Evolutionary conservation across 495 filamentous ascomycete genomes (phyloP).

Genomic region (Letharia columbiana): DNA sequence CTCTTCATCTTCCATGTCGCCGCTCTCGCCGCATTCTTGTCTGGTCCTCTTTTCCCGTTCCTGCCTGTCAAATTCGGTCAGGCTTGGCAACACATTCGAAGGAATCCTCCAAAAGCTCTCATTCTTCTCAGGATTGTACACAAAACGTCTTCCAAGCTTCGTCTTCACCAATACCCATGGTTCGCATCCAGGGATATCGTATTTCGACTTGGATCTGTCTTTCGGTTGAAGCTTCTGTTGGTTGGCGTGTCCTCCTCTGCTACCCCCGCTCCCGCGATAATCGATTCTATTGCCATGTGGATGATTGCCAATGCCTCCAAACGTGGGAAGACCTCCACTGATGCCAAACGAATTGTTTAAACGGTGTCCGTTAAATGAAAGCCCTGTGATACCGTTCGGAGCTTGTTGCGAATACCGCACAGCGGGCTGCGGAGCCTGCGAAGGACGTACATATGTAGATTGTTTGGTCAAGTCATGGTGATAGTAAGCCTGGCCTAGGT

Average conservation of each 20-base stretch:
- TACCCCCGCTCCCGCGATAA: conserved; percentile 31
- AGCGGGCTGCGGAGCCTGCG: conserved; percentile 30
- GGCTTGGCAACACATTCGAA: conserved; percentile 68
- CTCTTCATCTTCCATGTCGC: conserved; percentile 26
- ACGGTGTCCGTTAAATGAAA: conserved; percentile 33
- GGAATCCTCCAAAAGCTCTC: conserved; percentile 93
- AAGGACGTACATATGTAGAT: conserved; percentile 76
- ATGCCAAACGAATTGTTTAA: conserved; percentile 15
- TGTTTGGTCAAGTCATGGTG: conserved; percentile 79
- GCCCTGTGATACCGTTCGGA: conserved; percentile 21
- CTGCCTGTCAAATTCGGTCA: conserved; percentile 58
- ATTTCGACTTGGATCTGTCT: conserved; percentile 76
- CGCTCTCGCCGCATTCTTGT: conserved; percentile 32
- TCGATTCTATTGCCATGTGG: conserved; percentile 34
- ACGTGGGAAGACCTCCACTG: not conserved
- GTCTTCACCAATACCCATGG: conserved; percentile 94
- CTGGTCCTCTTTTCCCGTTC: conserved; percentile 42
- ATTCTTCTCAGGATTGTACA: conserved; percentile 71
- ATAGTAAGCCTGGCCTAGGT: conserved; percentile 71
- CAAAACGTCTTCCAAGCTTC: conserved; percentile 78
- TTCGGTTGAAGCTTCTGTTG: conserved; percentile 49
- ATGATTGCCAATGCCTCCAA: conserved; percentile 6
- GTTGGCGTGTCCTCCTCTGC: conserved; percentile 43
- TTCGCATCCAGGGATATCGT: conserved; percentile 66
- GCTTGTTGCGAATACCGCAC: conserved; percentile 25